Percentiles rank a stretch among this genome's conserved stretches.
Conservation (phyloP, 179 eudicot species). For the Silene coronaria region DNA sequence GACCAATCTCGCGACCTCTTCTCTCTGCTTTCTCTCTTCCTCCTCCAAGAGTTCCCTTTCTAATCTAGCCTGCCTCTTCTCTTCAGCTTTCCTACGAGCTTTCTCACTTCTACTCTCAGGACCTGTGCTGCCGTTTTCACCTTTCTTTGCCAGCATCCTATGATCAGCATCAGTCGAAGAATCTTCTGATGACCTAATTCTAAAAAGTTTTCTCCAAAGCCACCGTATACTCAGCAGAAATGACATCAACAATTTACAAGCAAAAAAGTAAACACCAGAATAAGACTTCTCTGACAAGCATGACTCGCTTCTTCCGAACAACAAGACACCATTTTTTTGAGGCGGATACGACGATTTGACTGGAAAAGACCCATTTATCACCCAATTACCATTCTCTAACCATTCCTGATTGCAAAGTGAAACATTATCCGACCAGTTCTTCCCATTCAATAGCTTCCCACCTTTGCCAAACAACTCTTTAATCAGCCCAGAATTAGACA, state of each 20-base stretch:
- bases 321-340: conserved; percentile 43
- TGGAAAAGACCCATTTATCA: conserved; percentile 44
- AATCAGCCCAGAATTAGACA: conserved; percentile 63
- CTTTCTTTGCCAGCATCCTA: conserved; percentile 46
- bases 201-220: conserved; percentile 72
- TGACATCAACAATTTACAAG: conserved; percentile 42
- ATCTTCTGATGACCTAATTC: conserved; percentile 66
- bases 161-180: conserved; percentile 48
- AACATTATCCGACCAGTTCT: conserved; percentile 65
- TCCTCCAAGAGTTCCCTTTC: conserved; percentile 89
- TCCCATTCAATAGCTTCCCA: conserved; percentile 75
- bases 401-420: conserved; percentile 71
- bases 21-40: conserved; percentile 96
- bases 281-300: conserved; percentile 69
- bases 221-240: conserved; percentile 53
- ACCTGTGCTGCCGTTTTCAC: conserved; percentile 58
- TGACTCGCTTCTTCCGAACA: conserved; percentile 46
- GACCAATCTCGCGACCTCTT: conserved; percentile 90
- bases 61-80: conserved; percentile 91
- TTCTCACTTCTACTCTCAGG: conserved; percentile 88
- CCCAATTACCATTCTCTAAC: conserved; percentile 82
- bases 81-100: conserved; percentile 98
- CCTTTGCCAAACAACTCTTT: conserved; percentile 85
- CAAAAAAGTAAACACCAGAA: conserved; percentile 46
- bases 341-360: conserved; percentile 43